These are phyloP conservation scores for Magnusiomyces paraingens DNA, from an alignment of 1,139 yeast genomes.

Conservation along the genomic window DNA sequence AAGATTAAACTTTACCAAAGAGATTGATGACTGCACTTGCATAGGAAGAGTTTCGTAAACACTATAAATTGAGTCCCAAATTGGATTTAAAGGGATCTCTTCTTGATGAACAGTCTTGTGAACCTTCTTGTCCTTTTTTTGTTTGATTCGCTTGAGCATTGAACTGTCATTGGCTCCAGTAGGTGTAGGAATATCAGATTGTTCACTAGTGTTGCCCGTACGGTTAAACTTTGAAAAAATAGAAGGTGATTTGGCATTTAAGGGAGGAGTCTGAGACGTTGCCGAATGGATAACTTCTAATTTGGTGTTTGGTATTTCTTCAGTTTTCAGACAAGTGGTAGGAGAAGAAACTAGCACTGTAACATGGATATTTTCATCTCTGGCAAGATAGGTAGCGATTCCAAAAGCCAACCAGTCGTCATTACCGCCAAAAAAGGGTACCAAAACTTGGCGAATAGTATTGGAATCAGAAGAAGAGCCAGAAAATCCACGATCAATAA, in stretches of 20 bases:
- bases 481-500: slow-evolving; percentile 19
- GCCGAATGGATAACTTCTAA: too few species aligned
- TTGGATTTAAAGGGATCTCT: background rate
- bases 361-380: slow-evolving; percentile 12
- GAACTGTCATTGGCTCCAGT: too few species aligned
- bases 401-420: slow-evolving; percentile 15
- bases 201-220: too few species aligned
- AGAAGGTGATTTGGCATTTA: too few species aligned
- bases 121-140: too few species aligned
- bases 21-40: slow-evolving; percentile 3
- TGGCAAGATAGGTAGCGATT: slow-evolving; percentile 13
- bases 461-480: background rate
- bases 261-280: too few species aligned
- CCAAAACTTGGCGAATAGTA: slow-evolving; percentile 8
- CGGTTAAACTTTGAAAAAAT: too few species aligned
- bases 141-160: too few species aligned
- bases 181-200: too few species aligned
- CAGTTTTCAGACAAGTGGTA: too few species aligned
- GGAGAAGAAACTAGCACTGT: slow-evolving; percentile 6
- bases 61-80: slow-evolving; percentile 12
- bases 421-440: slow-evolving; percentile 14
- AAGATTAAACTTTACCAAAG: slow-evolving; percentile 7
- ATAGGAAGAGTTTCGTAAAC: slow-evolving; percentile 5
- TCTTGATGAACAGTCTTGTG: too few species aligned
- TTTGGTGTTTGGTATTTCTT: too few species aligned